phyloP scores from a whole-genome alignment of 2,329 filamentous ascomycete genomes.

The Tricladium varicosporioides region DNA sequence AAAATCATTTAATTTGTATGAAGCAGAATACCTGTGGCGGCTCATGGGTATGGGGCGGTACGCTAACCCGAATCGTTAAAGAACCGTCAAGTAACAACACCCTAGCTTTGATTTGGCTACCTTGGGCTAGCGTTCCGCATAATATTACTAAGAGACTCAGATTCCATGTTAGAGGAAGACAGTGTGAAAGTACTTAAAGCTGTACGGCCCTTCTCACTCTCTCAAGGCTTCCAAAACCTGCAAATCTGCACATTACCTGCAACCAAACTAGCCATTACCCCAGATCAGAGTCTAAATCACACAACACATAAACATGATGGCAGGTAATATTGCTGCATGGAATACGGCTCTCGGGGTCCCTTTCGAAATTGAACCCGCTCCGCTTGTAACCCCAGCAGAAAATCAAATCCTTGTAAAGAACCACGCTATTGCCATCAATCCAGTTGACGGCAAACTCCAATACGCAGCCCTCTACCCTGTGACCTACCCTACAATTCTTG shows the following conservation, averaged over 20 bases:
- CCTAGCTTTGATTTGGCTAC: not conserved
- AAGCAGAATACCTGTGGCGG: too few species aligned
- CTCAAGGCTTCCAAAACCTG: too few species aligned
- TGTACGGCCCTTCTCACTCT: too few species aligned
- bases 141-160: not conserved
- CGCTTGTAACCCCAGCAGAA: slow-evolving; percentile 15
- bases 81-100: not conserved
- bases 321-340: not conserved
- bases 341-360: not conserved
- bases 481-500: slow-evolving; percentile 39
- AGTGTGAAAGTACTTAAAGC: too few species aligned
- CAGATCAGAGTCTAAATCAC: not conserved
- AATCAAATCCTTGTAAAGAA: slow-evolving; percentile 36
- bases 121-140: not conserved
- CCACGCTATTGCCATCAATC: slow-evolving; percentile 38
- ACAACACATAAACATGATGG: not conserved
- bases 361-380: not conserved
- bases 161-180: too few species aligned
- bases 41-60: not conserved
- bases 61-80: not conserved
- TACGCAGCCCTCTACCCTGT: slow-evolving; percentile 10
- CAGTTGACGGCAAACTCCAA: slow-evolving; percentile 39
- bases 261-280: too few species aligned
- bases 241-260: too few species aligned
- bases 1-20: too few species aligned